A percentile compares a stretch with the other conserved stretches of the same genome.
Conservation (phyloP, 306 rosid genomes). For the Acacia acuminata region DNA sequence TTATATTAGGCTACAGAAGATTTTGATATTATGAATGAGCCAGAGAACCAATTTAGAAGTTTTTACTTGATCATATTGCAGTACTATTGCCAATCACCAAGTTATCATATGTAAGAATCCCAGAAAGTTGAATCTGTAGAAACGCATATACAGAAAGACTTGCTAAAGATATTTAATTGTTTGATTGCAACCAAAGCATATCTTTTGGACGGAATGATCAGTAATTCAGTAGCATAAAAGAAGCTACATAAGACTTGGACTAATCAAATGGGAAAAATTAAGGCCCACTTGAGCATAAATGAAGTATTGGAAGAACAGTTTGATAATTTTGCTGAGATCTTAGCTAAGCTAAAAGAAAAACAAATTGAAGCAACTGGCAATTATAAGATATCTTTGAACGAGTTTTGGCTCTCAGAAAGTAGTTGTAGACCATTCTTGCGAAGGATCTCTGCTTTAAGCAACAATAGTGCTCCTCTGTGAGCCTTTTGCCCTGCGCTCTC, state of each 20-base stretch:
- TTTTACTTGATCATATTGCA: background rate
- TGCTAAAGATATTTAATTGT: background rate
- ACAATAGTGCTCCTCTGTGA: slow-evolving; percentile 28
- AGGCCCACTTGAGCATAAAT: background rate
- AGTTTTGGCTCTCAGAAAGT: slow-evolving; percentile 23
- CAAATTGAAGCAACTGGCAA: background rate
- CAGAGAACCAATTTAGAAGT: background rate
- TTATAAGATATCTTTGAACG: background rate
- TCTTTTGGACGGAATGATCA: background rate
- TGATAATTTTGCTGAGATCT: background rate
- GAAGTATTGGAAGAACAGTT: background rate
- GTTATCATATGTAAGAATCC: background rate
- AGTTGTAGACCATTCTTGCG: slow-evolving; percentile 18
- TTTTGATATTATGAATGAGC: background rate
- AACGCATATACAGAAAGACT: background rate
- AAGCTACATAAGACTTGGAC: background rate
- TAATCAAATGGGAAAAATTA: background rate
- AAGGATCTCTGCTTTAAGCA: slow-evolving; percentile 39
- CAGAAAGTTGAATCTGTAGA: background rate
- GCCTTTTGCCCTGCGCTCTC: slow-evolving; percentile 31
- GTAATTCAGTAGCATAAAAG: background rate
- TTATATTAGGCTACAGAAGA: background rate
- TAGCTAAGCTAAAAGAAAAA: background rate
- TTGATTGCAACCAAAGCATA: background rate
- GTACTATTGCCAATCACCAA: background rate